Evolutionary conservation across 139 green algal species (phyloP), one percentile per base, ranked within the genome.

Genomic region (Chlorella sorokiniana): DNA sequence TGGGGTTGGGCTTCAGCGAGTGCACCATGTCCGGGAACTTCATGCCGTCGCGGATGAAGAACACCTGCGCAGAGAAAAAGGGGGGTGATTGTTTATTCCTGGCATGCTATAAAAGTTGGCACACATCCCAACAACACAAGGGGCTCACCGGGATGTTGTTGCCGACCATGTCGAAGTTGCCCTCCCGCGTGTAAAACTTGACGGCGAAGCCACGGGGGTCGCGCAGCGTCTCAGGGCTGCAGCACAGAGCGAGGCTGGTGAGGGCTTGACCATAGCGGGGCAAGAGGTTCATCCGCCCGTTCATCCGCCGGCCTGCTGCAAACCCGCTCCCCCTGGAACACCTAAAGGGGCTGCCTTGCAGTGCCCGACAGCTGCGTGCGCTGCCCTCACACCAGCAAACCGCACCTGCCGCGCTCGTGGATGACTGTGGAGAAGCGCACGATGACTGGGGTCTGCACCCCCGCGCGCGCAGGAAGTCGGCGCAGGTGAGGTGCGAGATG

Each of bases 1-100:
- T 96, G 61, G 96, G 96, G 90, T 98, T 99, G 82, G 96, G 96
- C 94, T 99, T 99, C 54, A 99, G 90, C 6, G 91, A 89, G 77
- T 98, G 96, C 44, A 99, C 93, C 94, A 98, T 97, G 88, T 98
- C 95, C 1, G 95, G 95, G 84, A 98, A 98, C 89, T 97, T 97
- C 79, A 99, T 99, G 85, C 95, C 95, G 88, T 99, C 96, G 27
- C 96, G 89, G 62, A 91, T 86, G 79, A 95, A 95, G 82, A 95
- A 95, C 41, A 95, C 72, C 72, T 79, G 72, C 10, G 63, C 52
- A 61, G 7, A 18, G 27, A 25, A 61, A 5, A 25, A 37, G 18
- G 37, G 31, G 4, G 52, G 52, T 22, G 52, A 23, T 20, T 25
- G 52, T 62, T 20, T 11, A 23, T 22, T 4, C 3, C 22, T 62